These are phyloP conservation scores for Moelleriella libera DNA, from an alignment of 2,329 filamentous ascomycete species.

Conservation along the genomic window DNA sequence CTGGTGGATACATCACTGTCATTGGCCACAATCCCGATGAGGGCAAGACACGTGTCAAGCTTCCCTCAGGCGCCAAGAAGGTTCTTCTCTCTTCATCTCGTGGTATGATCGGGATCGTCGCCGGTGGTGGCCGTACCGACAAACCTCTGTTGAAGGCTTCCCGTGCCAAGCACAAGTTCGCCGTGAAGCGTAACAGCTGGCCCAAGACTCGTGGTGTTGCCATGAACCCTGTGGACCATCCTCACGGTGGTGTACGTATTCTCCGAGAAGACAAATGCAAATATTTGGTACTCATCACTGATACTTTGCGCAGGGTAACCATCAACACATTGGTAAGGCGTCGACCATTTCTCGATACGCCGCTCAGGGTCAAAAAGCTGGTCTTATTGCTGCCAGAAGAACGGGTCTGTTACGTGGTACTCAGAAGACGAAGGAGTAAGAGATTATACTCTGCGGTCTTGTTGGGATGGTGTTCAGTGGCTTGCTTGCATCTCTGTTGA, in stretches of 20 bases:
- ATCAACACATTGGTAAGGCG: conserved; percentile 99
- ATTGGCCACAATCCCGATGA: conserved; percentile 97
- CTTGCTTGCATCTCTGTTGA: conserved; percentile 37
- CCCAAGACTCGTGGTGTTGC: conserved; percentile 99
- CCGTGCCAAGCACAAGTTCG: conserved; percentile 99
- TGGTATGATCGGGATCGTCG: conserved; percentile 99
- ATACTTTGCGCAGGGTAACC: conserved; percentile 63
- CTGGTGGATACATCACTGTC: conserved; percentile 98
- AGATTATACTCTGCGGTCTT: conserved; percentile 36
- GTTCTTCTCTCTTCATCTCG: conserved; percentile 80
- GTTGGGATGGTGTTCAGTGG: conserved; percentile 52
- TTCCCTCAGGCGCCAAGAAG: conserved; percentile 98
- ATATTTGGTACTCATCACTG: neutral
- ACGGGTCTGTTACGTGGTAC: conserved; percentile 99
- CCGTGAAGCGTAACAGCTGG: conserved; percentile 99
- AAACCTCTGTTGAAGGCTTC: conserved; percentile 99
- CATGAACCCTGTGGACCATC: conserved; percentile 99
- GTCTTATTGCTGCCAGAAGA: conserved; percentile 99
- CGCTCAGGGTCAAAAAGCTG: conserved; percentile 97
- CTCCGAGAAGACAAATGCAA: neutral
- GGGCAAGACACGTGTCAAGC: conserved; percentile 99
- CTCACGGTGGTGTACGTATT: conserved; percentile 70
- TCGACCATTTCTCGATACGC: conserved; percentile 99
- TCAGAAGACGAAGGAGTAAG: conserved; percentile 98
- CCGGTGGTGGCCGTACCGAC: conserved; percentile 98